phyloP scores from a whole-genome alignment of 148 eudicot species.

The Beta vulgaris region DNA sequence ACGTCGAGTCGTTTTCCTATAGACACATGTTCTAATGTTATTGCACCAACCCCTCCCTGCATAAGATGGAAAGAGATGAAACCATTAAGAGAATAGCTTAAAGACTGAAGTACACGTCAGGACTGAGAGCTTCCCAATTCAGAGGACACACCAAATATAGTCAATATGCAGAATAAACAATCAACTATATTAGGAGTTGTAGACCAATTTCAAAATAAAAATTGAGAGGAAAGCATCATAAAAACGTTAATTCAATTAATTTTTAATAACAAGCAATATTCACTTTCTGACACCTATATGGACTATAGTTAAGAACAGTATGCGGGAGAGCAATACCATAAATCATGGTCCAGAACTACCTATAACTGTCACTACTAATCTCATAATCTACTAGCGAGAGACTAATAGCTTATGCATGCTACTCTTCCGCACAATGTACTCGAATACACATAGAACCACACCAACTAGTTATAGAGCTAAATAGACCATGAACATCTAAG shows the following conservation, averaged over 20 bases:
- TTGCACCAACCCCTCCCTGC: conserved; percentile 99
- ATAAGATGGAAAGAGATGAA: conserved; percentile 18
- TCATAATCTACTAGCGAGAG: background rate
- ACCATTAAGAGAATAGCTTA: background rate
- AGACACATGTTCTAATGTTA: conserved; percentile 65
- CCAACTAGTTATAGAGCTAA: background rate
- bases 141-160: background rate
- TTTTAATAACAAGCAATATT: background rate
- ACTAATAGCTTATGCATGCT: background rate
- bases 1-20: conserved; percentile 81
- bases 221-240: background rate
- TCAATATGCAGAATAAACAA: background rate
- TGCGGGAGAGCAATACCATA: background rate
- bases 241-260: background rate
- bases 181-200: background rate
- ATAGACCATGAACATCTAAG: background rate
- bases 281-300: background rate
- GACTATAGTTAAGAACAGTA: background rate
- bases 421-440: background rate
- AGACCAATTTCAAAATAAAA: background rate
- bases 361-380: background rate
- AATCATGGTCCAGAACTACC: background rate
- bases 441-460: background rate
- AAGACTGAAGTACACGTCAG: background rate
- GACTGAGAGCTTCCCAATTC: background rate